phyloP scores from a whole-genome alignment of 345 rosid species.

The Cardamine occulta region DNA sequence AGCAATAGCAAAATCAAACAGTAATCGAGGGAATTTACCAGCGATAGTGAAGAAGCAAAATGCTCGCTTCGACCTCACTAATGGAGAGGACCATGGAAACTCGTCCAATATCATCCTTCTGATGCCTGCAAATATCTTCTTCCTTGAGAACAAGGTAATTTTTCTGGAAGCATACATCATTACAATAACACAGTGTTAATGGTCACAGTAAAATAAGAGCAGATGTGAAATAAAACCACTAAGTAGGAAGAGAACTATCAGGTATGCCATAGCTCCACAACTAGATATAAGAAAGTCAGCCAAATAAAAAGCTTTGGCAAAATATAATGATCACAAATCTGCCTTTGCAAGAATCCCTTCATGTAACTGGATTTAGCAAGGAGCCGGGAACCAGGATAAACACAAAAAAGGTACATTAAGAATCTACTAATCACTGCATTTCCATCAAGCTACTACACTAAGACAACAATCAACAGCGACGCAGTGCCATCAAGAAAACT shows the following conservation, averaged over 20 bases:
- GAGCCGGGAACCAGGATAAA: not conserved
- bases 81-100: slow-evolving; percentile 82
- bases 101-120: slow-evolving; percentile 71
- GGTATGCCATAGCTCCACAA: slow-evolving; percentile 2
- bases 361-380: not conserved
- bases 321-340: too few relatives aligned
- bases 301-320: not conserved
- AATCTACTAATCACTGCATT: not conserved
- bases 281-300: not conserved
- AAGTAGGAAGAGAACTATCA: not conserved
- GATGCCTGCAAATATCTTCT: slow-evolving; percentile 65
- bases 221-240: slow-evolving; percentile 20
- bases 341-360: not conserved
- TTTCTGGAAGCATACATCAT: slow-evolving; percentile 54
- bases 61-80: slow-evolving; percentile 57
- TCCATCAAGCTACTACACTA: slow-evolving; percentile 16
- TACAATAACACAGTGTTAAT: slow-evolving; percentile 23
- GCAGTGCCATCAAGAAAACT: not conserved
- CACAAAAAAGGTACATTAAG: not conserved
- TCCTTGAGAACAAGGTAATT: slow-evolving; percentile 66
- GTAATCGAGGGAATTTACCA: slow-evolving; percentile 56
- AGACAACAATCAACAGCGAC: slow-evolving; percentile 1
- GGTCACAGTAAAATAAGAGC: slow-evolving; percentile 13
- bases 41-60: slow-evolving; percentile 70
- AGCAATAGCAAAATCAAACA: not conserved